Conservation (phyloP, 2,329 filamentous ascomycete species). For the Claviceps sp. region DNA sequence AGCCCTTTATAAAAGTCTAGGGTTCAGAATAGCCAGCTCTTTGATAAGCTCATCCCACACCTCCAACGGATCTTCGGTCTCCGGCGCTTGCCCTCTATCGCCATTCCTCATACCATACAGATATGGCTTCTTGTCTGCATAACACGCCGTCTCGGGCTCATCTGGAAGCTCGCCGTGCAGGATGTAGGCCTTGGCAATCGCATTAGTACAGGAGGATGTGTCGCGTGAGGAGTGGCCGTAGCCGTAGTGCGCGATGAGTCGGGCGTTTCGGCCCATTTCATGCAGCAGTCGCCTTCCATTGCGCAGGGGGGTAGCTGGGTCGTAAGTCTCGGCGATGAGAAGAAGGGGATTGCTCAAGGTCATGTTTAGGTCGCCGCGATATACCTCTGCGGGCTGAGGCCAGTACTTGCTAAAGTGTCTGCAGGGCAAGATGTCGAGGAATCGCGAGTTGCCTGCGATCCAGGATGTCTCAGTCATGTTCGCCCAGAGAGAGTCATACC, state of each 20-base stretch:
- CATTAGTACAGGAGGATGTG: slow-evolving; percentile 30
- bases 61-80: slow-evolving; percentile 4
- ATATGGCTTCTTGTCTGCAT: slow-evolving; percentile 34
- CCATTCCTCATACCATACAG: slow-evolving; percentile 20
- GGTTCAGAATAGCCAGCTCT: slow-evolving; percentile 7
- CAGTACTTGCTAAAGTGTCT: slow-evolving; percentile 31
- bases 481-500: slow-evolving; percentile 32
- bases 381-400: slow-evolving; percentile 32
- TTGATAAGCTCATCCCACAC: slow-evolving; percentile 11
- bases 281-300: slow-evolving; percentile 29
- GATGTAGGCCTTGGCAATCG: slow-evolving; percentile 26
- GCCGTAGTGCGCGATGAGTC: slow-evolving; percentile 34
- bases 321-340: slow-evolving; percentile 35
- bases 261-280: slow-evolving; percentile 35
- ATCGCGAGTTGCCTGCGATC: slow-evolving; percentile 34
- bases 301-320: slow-evolving; percentile 35
- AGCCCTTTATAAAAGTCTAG: neutral
- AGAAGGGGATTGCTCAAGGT: slow-evolving; percentile 30
- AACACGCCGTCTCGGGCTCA: slow-evolving; percentile 30
- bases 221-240: slow-evolving; percentile 36
- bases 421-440: slow-evolving; percentile 31
- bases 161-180: slow-evolving; percentile 26
- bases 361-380: slow-evolving; percentile 30
- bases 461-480: slow-evolving; percentile 33
- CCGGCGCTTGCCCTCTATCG: neutral